phyloP scores from a whole-genome alignment of 2,329 filamentous ascomycete species.

The Lasiodiplodia citricola region DNA sequence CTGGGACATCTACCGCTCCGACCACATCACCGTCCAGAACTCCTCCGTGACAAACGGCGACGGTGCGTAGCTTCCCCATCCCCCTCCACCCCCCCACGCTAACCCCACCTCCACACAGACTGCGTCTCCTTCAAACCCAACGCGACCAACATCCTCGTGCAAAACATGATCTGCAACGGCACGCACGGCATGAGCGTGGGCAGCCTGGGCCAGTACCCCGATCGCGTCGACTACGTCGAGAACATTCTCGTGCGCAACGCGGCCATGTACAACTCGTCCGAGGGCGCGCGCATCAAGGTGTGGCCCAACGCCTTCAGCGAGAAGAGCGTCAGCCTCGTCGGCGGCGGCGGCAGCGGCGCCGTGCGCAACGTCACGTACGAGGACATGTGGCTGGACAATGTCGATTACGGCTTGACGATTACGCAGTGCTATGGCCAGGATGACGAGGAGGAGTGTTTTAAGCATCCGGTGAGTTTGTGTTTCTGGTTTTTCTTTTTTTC shows the following conservation, averaged over 20 bases:
- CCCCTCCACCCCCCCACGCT: background rate
- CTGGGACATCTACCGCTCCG: conserved; percentile 10
- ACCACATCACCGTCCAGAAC: conserved; percentile 67
- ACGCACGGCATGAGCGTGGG: conserved; percentile 76
- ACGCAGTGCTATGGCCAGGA: conserved; percentile 69
- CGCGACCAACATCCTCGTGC: conserved; percentile 70
- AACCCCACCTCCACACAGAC: conserved; percentile 39
- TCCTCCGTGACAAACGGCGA: conserved; percentile 69
- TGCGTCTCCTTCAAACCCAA: conserved; percentile 79
- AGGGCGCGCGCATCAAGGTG: conserved; percentile 75
- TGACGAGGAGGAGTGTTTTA: conserved; percentile 54
- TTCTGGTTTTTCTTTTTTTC: background rate
- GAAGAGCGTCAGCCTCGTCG: conserved; percentile 29
- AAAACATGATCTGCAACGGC: conserved; percentile 70
- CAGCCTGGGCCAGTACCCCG: conserved; percentile 70
- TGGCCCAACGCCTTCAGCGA: conserved; percentile 70
- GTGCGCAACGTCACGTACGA: conserved; percentile 73
- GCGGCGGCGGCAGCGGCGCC: conserved; percentile 46
- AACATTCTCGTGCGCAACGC: conserved; percentile 60
- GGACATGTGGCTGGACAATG: conserved; percentile 63
- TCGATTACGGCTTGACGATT: conserved; percentile 68
- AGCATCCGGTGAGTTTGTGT: background rate
- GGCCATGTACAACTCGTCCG: conserved; percentile 51
- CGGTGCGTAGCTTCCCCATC: conserved; percentile 33
- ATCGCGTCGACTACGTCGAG: conserved; percentile 69